A percentile compares a stretch with the other conserved stretches of the same genome.
Evolutionary conservation across 148 eudicot genomes (phyloP).

Genomic region (Chenopodium suecicum): DNA sequence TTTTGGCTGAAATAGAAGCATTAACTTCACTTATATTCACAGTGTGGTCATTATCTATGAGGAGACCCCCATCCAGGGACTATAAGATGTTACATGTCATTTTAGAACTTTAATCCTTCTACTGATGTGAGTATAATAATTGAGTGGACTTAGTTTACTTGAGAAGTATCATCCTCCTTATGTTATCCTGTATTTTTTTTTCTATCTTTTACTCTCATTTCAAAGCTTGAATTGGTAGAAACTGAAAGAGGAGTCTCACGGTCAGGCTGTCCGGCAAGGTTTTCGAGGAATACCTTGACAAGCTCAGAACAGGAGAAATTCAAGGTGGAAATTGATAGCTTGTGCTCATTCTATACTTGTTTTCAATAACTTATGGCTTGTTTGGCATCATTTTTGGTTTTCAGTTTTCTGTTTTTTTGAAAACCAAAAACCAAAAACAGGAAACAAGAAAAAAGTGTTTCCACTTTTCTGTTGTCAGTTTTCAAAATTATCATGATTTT

Average conservation of each 20-base stretch:
- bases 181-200: conserved; percentile 9
- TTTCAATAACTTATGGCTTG: background rate
- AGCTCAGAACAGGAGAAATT: conserved; percentile 65
- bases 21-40: conserved; percentile 24
- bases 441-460: too few relatives aligned
- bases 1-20: background rate
- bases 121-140: conserved; percentile 75
- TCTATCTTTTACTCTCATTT: conserved; percentile 28
- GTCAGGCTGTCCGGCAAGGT: conserved; percentile 26
- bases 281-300: conserved; percentile 70
- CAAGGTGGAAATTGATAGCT: conserved; percentile 45
- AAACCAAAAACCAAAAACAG: too few relatives aligned
- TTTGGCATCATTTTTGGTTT: too few relatives aligned
- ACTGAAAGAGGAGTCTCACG: conserved; percentile 49
- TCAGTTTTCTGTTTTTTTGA: too few relatives aligned
- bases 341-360: background rate
- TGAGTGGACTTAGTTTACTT: conserved; percentile 15
- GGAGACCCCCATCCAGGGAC: conserved; percentile 89
- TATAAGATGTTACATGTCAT: conserved; percentile 83
- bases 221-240: conserved; percentile 54
- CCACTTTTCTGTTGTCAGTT: too few relatives aligned
- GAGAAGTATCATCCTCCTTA: background rate
- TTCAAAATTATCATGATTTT: too few relatives aligned
- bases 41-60: conserved; percentile 76
- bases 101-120: conserved; percentile 78